phyloP scores from a whole-genome alignment of 2,329 filamentous ascomycete species.

The Rutstroemia sp. region DNA sequence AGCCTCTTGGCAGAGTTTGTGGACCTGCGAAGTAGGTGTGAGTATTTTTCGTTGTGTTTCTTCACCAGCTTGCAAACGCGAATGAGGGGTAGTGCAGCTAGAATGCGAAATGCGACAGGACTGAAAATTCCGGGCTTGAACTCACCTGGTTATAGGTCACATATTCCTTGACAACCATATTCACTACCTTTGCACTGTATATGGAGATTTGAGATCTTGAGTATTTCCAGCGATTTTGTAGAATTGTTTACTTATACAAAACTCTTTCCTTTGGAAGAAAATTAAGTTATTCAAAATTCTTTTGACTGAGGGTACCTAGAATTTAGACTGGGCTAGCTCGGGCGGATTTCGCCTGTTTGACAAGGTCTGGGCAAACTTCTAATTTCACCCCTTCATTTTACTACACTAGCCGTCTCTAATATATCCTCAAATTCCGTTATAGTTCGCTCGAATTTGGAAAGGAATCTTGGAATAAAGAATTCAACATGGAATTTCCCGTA shows the following conservation, averaged over 20 bases:
- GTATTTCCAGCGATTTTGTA: too few relatives aligned
- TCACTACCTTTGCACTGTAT: background rate
- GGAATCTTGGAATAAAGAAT: too few relatives aligned
- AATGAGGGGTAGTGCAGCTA: background rate
- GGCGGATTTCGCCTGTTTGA: background rate
- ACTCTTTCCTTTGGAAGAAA: background rate
- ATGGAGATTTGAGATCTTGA: too few relatives aligned
- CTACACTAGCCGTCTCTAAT: too few relatives aligned
- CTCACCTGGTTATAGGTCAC: constrained; percentile 87
- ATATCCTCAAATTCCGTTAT: too few relatives aligned
- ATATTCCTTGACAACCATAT: constrained; percentile 79
- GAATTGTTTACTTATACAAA: too few relatives aligned
- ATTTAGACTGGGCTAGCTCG: background rate
- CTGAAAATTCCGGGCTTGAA: constrained; percentile 7
- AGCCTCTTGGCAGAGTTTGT: constrained; percentile 90
- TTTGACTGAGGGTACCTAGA: background rate
- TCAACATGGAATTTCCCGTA: too few relatives aligned
- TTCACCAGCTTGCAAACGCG: background rate
- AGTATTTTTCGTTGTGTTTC: background rate
- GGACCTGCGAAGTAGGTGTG: constrained; percentile 54
- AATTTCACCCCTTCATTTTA: too few relatives aligned
- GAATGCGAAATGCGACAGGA: constrained; percentile 1
- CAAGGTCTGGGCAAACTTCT: background rate
- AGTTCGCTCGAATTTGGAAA: too few relatives aligned
- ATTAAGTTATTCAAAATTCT: background rate